Conservation (phyloP, 371 early-diverging fungal genomes). For the Mortierella sp. region DNA sequence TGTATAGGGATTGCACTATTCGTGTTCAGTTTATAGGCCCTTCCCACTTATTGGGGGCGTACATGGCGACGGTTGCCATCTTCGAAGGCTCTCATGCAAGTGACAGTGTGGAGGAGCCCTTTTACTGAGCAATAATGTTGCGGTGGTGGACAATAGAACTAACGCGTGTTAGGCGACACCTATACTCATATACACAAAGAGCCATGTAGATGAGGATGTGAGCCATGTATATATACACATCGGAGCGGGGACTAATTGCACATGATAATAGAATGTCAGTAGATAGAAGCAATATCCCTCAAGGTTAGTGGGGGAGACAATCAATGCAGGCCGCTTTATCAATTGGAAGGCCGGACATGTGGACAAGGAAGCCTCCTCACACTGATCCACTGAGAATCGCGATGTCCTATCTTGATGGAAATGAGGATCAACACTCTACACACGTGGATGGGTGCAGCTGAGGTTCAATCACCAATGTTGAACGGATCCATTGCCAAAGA, state of each 20-base stretch:
- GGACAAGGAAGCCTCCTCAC: not conserved
- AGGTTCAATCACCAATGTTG: too few relatives aligned
- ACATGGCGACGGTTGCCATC: conserved; percentile 2
- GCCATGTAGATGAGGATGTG: not conserved
- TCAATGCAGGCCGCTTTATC: not conserved
- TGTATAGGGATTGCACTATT: not conserved
- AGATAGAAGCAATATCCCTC: not conserved
- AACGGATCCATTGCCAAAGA: not conserved
- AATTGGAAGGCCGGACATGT: not conserved
- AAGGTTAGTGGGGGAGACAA: not conserved
- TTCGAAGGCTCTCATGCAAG: not conserved
- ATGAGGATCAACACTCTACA: too few relatives aligned
- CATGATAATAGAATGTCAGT: not conserved
- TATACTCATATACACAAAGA: not conserved
- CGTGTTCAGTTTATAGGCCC: not conserved
- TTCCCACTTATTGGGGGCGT: not conserved
- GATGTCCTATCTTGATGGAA: too few relatives aligned
- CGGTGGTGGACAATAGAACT: not conserved
- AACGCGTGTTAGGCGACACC: not conserved
- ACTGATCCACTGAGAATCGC: too few relatives aligned
- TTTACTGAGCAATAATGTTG: not conserved
- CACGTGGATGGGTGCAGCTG: too few relatives aligned
- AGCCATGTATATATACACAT: not conserved
- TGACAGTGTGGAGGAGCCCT: not conserved
- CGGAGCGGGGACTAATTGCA: not conserved